A percentile compares a stretch with the other conserved stretches of the same genome.
Conservation (phyloP, 768 basidiomycete species). For the Xerocomellus dryophilus region DNA sequence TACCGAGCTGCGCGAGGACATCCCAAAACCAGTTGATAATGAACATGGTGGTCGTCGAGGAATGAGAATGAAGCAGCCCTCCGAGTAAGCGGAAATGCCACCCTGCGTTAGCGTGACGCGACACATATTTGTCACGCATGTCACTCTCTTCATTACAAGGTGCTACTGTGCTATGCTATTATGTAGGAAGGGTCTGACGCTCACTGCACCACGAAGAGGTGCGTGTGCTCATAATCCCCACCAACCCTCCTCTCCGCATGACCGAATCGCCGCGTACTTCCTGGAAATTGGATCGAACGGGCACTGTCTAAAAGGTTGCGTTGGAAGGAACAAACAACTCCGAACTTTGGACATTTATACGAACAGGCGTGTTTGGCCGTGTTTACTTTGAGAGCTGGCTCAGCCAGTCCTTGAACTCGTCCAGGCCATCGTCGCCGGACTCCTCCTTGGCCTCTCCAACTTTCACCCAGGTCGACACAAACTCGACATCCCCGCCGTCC, state of each 20-base stretch:
- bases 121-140: constrained; percentile 7
- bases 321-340: constrained; percentile 11
- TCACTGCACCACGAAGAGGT: constrained; percentile 49
- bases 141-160: too few relatives aligned
- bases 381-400: constrained; percentile 33
- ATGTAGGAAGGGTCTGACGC: constrained; percentile 71
- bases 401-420: constrained; percentile 48
- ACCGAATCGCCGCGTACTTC: constrained; percentile 65
- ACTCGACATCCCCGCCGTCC: constrained; percentile 79
- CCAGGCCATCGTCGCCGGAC: constrained; percentile 37
- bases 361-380: constrained; percentile 26
- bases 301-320: constrained; percentile 76
- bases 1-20: constrained; percentile 89
- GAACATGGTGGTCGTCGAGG: constrained; percentile 53
- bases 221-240: constrained; percentile 60
- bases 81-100: too few relatives aligned
- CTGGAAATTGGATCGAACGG: constrained; percentile 46
- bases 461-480: constrained; percentile 56
- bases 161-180: too few relatives aligned
- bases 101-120: constrained; percentile 15
- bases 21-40: constrained; percentile 97
- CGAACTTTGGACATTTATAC: constrained; percentile 15
- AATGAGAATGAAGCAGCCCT: constrained; percentile 15
- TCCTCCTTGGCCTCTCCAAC: constrained; percentile 34
- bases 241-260: constrained; percentile 58